Percentiles rank a stretch among this genome's conserved stretches.
Conservation (phyloP, 257 asterid species). For the Solanum commersonii region DNA sequence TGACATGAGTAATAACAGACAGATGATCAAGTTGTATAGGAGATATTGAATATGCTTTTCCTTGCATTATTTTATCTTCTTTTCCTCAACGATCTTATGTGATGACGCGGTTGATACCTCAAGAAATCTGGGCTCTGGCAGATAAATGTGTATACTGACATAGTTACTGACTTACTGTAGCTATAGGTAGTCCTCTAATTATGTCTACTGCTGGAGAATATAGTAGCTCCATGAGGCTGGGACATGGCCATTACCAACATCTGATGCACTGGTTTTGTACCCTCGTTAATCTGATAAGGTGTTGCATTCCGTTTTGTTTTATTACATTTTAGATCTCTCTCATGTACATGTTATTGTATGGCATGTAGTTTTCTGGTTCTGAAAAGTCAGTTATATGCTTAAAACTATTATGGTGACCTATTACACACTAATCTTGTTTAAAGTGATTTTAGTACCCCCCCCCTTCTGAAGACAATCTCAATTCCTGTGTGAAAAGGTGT, state of each 20-base stretch:
- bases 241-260: neutral
- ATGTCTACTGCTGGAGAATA: neutral
- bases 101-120: neutral
- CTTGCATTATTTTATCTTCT: neutral
- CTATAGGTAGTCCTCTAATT: neutral
- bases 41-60: neutral
- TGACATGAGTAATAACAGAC: conserved; percentile 10
- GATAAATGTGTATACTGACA: neutral
- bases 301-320: neutral
- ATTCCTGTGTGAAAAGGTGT: neutral
- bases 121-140: neutral
- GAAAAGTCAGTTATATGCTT: no score
- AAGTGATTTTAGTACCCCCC: neutral
- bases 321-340: neutral
- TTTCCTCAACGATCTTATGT: neutral
- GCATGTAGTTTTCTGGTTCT: neutral
- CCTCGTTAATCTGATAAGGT: neutral
- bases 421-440: neutral
- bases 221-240: neutral
- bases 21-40: neutral
- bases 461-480: neutral
- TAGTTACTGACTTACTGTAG: neutral
- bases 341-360: neutral
- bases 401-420: neutral
- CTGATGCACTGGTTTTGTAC: neutral